Conservation (phyloP, 2,329 filamentous ascomycete genomes). For the Cladophialophora carrionii region DNA sequence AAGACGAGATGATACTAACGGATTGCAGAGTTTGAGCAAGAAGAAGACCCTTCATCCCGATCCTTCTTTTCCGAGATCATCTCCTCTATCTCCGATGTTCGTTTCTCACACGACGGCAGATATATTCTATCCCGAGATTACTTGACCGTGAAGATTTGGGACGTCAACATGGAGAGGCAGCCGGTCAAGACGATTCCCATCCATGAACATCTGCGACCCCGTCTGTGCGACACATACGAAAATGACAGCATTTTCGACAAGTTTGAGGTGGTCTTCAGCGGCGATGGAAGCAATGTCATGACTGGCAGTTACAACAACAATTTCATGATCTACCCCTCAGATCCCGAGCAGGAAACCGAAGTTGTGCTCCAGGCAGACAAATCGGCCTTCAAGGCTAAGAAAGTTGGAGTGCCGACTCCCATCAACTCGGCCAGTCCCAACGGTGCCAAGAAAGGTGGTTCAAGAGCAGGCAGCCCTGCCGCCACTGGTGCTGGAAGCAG, state of each 20-base stretch:
- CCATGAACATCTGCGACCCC: constrained; percentile 91
- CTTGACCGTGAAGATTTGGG: constrained; percentile 99
- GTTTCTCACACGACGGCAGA: constrained; percentile 92
- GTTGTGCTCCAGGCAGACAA: constrained; percentile 98
- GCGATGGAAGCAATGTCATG: constrained; percentile 98
- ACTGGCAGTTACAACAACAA: constrained; percentile 99
- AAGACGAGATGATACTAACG: constrained; percentile 17
- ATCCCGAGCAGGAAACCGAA: constrained; percentile 93
- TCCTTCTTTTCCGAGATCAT: constrained; percentile 99
- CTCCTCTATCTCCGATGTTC: constrained; percentile 97
- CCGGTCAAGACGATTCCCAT: constrained; percentile 99
- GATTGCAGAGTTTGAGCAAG: constrained; percentile 88
- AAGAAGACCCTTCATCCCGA: constrained; percentile 93
- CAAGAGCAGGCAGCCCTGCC: constrained; percentile 84
- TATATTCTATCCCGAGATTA: constrained; percentile 99
- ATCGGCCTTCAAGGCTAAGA: constrained; percentile 99
- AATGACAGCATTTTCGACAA: constrained; percentile 99
- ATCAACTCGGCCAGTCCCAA: constrained; percentile 84
- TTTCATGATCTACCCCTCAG: constrained; percentile 99
- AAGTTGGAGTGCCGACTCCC: constrained; percentile 94
- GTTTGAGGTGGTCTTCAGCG: constrained; percentile 98
- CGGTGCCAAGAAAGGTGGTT: constrained; percentile 77
- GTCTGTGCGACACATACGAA: constrained; percentile 96
- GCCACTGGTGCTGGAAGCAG: constrained; percentile 80
- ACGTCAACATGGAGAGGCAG: constrained; percentile 98